These are phyloP conservation scores for Candida ficus DNA, from an alignment of 805 yeast genomes.

Conservation along the genomic window DNA sequence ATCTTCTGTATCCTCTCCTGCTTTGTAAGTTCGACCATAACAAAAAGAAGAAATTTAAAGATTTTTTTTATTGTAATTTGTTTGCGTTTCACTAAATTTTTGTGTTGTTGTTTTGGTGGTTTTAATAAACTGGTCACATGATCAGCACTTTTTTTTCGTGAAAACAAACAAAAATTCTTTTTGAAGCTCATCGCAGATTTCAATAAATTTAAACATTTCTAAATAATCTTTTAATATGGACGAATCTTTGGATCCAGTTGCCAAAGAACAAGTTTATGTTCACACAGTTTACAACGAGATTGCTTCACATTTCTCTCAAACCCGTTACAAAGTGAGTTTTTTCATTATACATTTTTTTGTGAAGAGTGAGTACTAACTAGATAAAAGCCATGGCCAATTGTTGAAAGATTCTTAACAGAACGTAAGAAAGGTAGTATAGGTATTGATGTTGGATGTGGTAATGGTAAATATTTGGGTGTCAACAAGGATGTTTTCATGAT, in stretches of 20 bases:
- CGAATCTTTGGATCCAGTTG: conserved; percentile 36
- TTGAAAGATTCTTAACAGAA: conserved; percentile 56
- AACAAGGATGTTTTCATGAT: conserved; percentile 64
- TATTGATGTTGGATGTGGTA: conserved; percentile 94
- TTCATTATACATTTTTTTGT: background rate
- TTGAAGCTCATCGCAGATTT: background rate
- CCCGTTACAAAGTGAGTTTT: conserved; percentile 61
- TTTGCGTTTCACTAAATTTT: background rate
- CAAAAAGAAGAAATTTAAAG: too few species aligned
- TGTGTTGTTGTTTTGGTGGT: background rate
- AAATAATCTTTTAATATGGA: conserved; percentile 21
- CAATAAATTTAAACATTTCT: background rate
- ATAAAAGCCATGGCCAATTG: conserved; percentile 92
- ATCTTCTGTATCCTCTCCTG: conserved; percentile 8
- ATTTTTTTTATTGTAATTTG: too few species aligned
- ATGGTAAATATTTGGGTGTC: conserved; percentile 82
- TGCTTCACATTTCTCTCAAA: conserved; percentile 88
- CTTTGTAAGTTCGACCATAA: background rate
- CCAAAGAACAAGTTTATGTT: conserved; percentile 71
- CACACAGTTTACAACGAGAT: conserved; percentile 92
- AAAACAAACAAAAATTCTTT: background rate
- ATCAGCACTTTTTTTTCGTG: too few species aligned
- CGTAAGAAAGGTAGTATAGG: conserved; percentile 61
- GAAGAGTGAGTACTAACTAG: background rate
- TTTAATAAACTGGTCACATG: too few species aligned